Evolutionary conservation across 495 filamentous ascomycete genomes (phyloP).

Genomic region (Baudoinia panamericana): DNA sequence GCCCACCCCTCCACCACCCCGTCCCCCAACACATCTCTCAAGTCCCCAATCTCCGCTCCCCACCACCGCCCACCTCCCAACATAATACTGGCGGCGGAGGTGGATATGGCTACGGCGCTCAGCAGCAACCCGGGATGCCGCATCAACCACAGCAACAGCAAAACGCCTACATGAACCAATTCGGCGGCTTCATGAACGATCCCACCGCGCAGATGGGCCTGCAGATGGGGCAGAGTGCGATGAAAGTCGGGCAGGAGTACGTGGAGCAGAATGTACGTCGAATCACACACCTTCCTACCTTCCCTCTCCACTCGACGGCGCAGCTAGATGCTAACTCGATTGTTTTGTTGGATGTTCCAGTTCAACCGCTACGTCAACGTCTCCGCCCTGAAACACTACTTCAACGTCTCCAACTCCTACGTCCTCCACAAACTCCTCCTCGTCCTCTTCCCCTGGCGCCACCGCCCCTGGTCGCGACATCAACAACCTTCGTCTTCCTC

Average conservation of each 20-base stretch:
- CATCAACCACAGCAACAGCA: slow-evolving; percentile 32
- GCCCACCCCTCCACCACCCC: slow-evolving; percentile 93
- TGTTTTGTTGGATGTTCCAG: slow-evolving; percentile 38
- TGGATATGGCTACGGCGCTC: slow-evolving; percentile 61
- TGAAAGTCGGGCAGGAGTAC: slow-evolving; percentile 78
- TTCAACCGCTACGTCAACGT: slow-evolving; percentile 89
- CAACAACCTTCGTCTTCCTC: slow-evolving; percentile 30
- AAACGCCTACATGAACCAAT: slow-evolving; percentile 48
- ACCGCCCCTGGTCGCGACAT: slow-evolving; percentile 86
- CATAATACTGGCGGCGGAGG: too few relatives aligned
- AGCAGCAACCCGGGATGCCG: slow-evolving; percentile 36
- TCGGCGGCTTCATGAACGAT: slow-evolving; percentile 86
- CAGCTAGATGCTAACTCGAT: too few relatives aligned
- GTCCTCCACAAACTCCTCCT: slow-evolving; percentile 42
- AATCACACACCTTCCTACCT: background rate
- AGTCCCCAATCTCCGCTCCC: slow-evolving; percentile 95
- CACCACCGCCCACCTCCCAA: slow-evolving; percentile 65
- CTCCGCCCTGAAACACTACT: slow-evolving; percentile 34
- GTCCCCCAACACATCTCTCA: slow-evolving; percentile 97
- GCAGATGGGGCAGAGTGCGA: slow-evolving; percentile 83
- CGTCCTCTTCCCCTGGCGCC: slow-evolving; percentile 92
- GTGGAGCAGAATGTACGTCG: slow-evolving; percentile 72
- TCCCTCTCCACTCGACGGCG: too few relatives aligned
- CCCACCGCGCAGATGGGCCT: slow-evolving; percentile 93
- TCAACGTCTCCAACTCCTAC: slow-evolving; percentile 35